These are phyloP conservation scores for Gracilaria domingensis DNA, from an alignment of 23 red algal genomes.

Conservation along the genomic window DNA sequence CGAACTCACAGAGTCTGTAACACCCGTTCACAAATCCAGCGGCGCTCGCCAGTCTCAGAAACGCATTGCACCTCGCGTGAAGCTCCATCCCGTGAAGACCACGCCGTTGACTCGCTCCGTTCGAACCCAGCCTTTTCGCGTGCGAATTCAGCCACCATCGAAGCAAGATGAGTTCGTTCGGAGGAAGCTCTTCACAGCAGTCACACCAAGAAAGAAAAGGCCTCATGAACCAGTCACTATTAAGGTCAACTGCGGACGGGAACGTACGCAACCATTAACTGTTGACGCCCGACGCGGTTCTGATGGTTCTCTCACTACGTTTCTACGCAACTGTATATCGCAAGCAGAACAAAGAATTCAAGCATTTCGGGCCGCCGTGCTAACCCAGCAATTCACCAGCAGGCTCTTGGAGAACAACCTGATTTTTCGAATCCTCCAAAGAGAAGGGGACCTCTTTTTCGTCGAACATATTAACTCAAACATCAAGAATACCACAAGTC, in stretches of 20 bases:
- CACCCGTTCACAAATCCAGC: neutral
- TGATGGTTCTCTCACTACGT: slow-evolving; percentile 20
- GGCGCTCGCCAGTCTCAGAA: neutral
- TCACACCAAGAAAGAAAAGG: slow-evolving; percentile 11
- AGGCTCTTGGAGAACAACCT: slow-evolving; percentile 31
- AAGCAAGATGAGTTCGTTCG: slow-evolving; percentile 21
- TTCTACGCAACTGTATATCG: slow-evolving; percentile 9
- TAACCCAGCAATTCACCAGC: neutral
- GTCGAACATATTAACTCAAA: neutral
- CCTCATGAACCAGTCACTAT: slow-evolving; percentile 4
- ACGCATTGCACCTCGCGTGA: slow-evolving; percentile 11
- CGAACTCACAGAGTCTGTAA: slow-evolving; percentile 11
- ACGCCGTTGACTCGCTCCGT: slow-evolving; percentile 22
- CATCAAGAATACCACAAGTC: too few species aligned
- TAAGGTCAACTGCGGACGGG: slow-evolving; percentile 17
- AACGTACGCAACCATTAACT: slow-evolving; percentile 36
- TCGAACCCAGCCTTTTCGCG: slow-evolving; percentile 6
- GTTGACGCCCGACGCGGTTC: neutral
- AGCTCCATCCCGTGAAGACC: slow-evolving; percentile 28
- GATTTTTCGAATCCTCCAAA: neutral
- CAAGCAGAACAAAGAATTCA: slow-evolving; percentile 32
- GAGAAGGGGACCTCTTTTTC: slow-evolving; percentile 13
- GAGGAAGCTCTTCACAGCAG: neutral
- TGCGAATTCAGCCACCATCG: slow-evolving; percentile 5
- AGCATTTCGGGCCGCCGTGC: neutral